Conservation (phyloP, 306 rosid species). For the Abrus pulchellus region DNA sequence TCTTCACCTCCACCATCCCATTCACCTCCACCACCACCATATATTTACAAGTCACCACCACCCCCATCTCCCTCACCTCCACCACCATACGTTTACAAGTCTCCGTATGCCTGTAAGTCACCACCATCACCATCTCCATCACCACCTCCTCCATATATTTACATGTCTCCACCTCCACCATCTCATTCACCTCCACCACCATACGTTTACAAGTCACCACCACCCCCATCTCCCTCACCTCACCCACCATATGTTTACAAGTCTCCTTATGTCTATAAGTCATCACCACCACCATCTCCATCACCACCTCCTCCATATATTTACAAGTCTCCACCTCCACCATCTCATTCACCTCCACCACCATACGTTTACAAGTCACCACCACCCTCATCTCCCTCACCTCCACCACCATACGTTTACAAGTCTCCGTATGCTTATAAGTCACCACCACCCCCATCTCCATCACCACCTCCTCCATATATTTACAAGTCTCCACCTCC, state of each 20-base stretch:
- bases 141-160: background rate
- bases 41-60: background rate
- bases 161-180: conserved; percentile 3
- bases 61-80: conserved; percentile 40
- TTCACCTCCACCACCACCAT: conserved; percentile 42
- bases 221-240: conserved; percentile 10
- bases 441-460: conserved; percentile 16
- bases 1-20: conserved; percentile 17
- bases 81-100: background rate
- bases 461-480: conserved; percentile 1
- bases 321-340: conserved; percentile 27
- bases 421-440: conserved; percentile 12
- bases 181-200: conserved; percentile 44
- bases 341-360: background rate
- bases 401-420: background rate
- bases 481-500: conserved; percentile 17
- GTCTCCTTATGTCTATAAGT: background rate
- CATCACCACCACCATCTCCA: background rate
- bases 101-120: background rate
- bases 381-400: background rate
- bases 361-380: conserved; percentile 30
- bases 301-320: conserved; percentile 5
- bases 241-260: background rate
- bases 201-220: background rate
- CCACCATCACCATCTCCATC: background rate